Base-by-base conservation (phyloP, 192 early-diverging fungal species). In the Mycoemilia scoparia region DNA sequence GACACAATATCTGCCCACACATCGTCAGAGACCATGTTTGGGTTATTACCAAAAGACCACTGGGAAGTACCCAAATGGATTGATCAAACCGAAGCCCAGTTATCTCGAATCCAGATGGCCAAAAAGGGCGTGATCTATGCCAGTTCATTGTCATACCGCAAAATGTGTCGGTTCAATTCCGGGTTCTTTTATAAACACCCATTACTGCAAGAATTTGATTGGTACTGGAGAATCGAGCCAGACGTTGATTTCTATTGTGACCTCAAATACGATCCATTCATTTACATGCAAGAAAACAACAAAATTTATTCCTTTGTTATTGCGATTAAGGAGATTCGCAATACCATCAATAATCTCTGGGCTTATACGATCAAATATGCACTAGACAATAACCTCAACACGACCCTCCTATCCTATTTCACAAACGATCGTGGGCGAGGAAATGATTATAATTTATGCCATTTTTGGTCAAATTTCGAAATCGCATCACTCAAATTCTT, bases 141-240 rank as follows among this genome's bases (percentile, higher is more conserved):
- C 2, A 73, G 60, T 8, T 68, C 63, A 21, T 60, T 79, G 37
- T 71, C 74, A 8, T 90, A 90, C 54, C 74, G 84, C 21, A 82
- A 89, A 38, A 89, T 89, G 84, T 89, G 84, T 32, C 65, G 84
- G 25, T 89, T 47, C 49, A 54, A 51, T 36, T 47, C 54, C 48
- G 57, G 51, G 7, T 58, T 58, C 30, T 54, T 58, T 34, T 77
- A 66, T 50, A 51, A 70, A 30, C 86, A 87, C 36, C 75, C 77
- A 16, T 51, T 82, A 2, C 51, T 79, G 34, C 47, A 56, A 18
- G 38, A 65, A 22, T 78, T 73, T 27, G 79, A 86, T 40, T 90
- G 71, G 56, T 90, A 86, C 49, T 90, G 86, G 86, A 67, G 86
- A 1, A 66, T 90, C 7, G 86, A 91, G 46, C 86, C 86, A 1